phyloP scores from a whole-genome alignment of 805 yeast species.

The baker's yeast (Saccharomyces cerevisiae) region DNA sequence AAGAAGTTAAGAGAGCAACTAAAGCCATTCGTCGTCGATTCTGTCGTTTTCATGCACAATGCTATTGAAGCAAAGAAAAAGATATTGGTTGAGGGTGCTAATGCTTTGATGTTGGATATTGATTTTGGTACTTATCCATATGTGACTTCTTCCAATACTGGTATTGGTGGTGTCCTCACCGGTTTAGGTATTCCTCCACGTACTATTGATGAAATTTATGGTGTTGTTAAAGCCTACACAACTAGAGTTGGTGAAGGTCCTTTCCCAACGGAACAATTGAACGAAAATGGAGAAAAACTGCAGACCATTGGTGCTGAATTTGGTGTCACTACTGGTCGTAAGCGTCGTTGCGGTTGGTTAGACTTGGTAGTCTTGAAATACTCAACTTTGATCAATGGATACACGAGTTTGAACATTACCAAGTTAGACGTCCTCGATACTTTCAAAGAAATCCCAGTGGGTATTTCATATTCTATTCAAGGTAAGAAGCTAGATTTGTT shows the following conservation, averaged over 20 bases:
- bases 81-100: conserved; percentile 94
- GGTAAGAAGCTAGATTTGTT: conserved; percentile 70
- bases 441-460: conserved; percentile 82
- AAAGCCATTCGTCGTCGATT: conserved; percentile 89
- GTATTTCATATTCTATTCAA: conserved; percentile 69
- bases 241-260: conserved; percentile 99
- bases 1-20: conserved; percentile 63
- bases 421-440: conserved; percentile 91
- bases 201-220: conserved; percentile 70
- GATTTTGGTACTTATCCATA: conserved; percentile 98
- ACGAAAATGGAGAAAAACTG: conserved; percentile 74
- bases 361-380: conserved; percentile 91
- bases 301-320: conserved; percentile 90
- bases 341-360: conserved; percentile 98
- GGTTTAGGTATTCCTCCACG: conserved; percentile 96
- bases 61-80: conserved; percentile 74
- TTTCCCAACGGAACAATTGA: conserved; percentile 95
- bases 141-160: conserved; percentile 91
- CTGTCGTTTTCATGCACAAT: conserved; percentile 72
- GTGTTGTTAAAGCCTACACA: conserved; percentile 97
- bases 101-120: conserved; percentile 93
- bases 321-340: conserved; percentile 98
- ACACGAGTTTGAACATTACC: conserved; percentile 89
- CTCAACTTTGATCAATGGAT: conserved; percentile 87
- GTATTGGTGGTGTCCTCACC: conserved; percentile 95